A percentile compares a stretch with the other conserved stretches of the same genome.
Evolutionary conservation across 164 flowering plant species (phyloP).

Genomic region (Nymphaea thermarum): DNA sequence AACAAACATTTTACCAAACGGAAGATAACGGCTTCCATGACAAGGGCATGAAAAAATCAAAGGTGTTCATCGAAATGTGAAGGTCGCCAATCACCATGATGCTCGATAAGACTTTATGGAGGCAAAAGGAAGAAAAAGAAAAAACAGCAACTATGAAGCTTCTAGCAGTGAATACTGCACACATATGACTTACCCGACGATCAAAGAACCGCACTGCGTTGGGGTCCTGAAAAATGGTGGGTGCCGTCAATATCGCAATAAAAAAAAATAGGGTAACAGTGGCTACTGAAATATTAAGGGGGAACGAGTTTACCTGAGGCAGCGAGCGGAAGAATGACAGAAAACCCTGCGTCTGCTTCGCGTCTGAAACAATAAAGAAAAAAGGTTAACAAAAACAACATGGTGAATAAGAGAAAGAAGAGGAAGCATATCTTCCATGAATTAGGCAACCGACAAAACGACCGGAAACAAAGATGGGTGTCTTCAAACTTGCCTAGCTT

Average conservation of each 20-base stretch:
- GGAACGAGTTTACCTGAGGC: conserved; percentile 37
- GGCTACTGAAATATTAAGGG: background rate
- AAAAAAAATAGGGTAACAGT: background rate
- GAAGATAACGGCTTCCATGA: too few species aligned
- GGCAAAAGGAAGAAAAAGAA: too few species aligned
- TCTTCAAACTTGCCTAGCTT: conserved; percentile 47
- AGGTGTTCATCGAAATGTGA: too few species aligned
- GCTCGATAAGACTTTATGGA: too few species aligned
- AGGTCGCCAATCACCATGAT: too few species aligned
- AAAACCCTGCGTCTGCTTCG: conserved; percentile 96
- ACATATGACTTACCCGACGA: conserved; percentile 57
- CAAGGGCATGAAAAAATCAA: too few species aligned
- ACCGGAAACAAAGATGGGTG: conserved; percentile 4
- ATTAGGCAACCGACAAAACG: background rate
- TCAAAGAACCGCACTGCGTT: conserved; percentile 89
- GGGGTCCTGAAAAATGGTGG: conserved; percentile 38
- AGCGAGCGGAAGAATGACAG: conserved; percentile 84
- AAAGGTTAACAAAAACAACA: background rate
- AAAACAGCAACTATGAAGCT: too few species aligned
- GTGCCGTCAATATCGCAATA: conserved; percentile 1
- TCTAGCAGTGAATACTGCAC: too few species aligned
- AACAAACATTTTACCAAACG: too few species aligned
- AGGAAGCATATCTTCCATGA: background rate
- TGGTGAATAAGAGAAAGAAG: background rate
- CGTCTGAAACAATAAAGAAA: conserved; percentile 34